Conservation (phyloP, 257 asterid genomes). For the Solanum bulbocastanum region DNA sequence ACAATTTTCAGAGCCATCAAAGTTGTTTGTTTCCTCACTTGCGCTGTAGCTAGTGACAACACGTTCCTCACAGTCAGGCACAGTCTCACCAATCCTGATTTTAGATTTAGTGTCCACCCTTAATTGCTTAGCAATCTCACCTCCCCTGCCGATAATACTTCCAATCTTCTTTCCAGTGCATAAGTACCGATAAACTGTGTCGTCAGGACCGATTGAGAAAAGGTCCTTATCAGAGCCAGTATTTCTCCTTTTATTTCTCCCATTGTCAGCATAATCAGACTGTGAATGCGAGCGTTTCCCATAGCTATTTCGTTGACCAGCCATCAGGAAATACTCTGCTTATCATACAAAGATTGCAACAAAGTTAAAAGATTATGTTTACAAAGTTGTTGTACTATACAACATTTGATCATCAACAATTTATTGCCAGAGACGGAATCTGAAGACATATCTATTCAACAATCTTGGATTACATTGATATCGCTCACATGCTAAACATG, state of each 20-base stretch:
- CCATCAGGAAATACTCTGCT: slow-evolving; percentile 39
- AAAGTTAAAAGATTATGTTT: neutral
- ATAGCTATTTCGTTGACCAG: slow-evolving; percentile 74
- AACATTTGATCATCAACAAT: neutral
- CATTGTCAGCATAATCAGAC: slow-evolving; percentile 47
- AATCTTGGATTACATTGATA: neutral
- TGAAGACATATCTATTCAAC: neutral
- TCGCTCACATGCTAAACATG: neutral
- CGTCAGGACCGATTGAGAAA: slow-evolving; percentile 56
- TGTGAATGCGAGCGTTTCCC: slow-evolving; percentile 66
- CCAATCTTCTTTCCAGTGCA: slow-evolving; percentile 85
- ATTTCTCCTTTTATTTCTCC: slow-evolving; percentile 63
- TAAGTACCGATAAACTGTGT: slow-evolving; percentile 78
- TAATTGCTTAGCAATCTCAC: slow-evolving; percentile 90
- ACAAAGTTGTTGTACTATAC: neutral
- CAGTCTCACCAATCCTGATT: slow-evolving; percentile 89
- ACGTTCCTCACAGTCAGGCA: slow-evolving; percentile 75
- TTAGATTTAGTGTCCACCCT: slow-evolving; percentile 83
- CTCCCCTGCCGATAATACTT: slow-evolving; percentile 91
- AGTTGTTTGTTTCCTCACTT: slow-evolving; percentile 67
- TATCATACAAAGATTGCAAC: neutral
- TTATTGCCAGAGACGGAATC: neutral
- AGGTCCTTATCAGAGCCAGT: slow-evolving; percentile 61
- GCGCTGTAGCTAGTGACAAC: slow-evolving; percentile 71
- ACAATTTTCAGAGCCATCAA: slow-evolving; percentile 43